Base-by-base conservation (phyloP, 1,139 yeast genomes). In the Candida sp. region DNA sequence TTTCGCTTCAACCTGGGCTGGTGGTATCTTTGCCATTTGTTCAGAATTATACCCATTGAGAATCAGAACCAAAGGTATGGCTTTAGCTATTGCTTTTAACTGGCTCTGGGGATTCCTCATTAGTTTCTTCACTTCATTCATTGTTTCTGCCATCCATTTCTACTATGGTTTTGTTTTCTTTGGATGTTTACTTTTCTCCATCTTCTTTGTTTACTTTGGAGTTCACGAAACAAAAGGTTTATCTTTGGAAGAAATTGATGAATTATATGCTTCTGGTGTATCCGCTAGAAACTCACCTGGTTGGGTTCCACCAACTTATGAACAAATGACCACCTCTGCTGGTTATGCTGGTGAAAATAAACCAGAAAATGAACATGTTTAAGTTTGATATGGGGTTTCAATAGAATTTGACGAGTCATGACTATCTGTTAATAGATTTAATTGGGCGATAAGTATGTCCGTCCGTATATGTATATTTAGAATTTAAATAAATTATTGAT, bases 1-100 rank as follows among this genome's bases (percentile, higher is more conserved):
- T 72, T 88, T 87, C 61, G 93, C 96, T 33, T 77, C 86, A 34
- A 82, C 95, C 5, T 87, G 96, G 95, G 96, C 91, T 49, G 93
- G 95, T 56, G 80, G 84, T 58, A 84, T 84, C 38, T 89, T 82
- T 79, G 85, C 85, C 45, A 82, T 86, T 54, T 79, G 84, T 43
- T 84, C 93, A 34, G 96, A 88, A 66, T 73, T 86, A 37, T 87
- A 81, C 65, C 91, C 96, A 43, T 73, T 86, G 51, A 81, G 91
- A 56, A 82, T 87, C 51, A 79, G 93, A 68, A 80, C 91, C 30
- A 84, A 85, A 69, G 88, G 89, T 47, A 85, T 87, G 73, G 83
- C 91, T 38, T 68, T 87, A 42, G 84, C 91, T 42, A 73, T 81
- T 36, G 87, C 87, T 23, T 79, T 87, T 32, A 87, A 87, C 68